Base-by-base conservation (phyloP, 176 grass and related monocot species). In the Oryza glaberrima region DNA sequence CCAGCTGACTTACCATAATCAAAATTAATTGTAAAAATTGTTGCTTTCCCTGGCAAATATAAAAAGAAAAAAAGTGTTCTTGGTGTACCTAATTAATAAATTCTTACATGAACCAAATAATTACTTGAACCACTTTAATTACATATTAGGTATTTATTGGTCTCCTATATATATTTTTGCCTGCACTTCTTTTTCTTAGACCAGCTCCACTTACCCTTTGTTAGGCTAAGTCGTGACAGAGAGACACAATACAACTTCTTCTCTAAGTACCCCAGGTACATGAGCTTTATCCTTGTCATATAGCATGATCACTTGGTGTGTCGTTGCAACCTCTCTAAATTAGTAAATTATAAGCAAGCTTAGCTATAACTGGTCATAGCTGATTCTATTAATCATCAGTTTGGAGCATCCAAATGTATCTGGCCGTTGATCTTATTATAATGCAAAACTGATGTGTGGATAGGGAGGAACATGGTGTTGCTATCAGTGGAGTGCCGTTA, bases 401-500 rank as follows among this genome's bases (percentile, higher is more conserved):
- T 58, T 77, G 73, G 34, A 69, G 68, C 36, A 69, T 84, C 73
- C 65, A 14, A 11, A 63, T 63, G n/a, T 63, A 77, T 84, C 73
- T 65, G 11, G 65, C 89, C 76, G 80, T 76, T 84, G 20, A 63
- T 35, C 9, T 17, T 64, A 61, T 41, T 16, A 28, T 35, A 80
- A 35, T 70, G 36, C 10, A 38, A 16, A 65, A 19, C 38, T 61
- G 86, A 77, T 70, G 9, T 40, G 73, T 82, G 79, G 79, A 41
- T 71, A 71, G 51, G 73, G 68, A 49, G 43, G 52, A 61, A 49
- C 73, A 70, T 84, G 76, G 0, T 60, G 63, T 90, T 74, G 65
- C 84, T 80, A 43, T 87, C 89, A 83, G 30, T 54, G 64, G 76
- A 90, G 84, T 80, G 81, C 76, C 76, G 43, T 80, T 87, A 64